These are phyloP conservation scores for Neopestalotiopsis sp. DNA, from an alignment of 2,329 filamentous ascomycete genomes.

Conservation along the genomic window DNA sequence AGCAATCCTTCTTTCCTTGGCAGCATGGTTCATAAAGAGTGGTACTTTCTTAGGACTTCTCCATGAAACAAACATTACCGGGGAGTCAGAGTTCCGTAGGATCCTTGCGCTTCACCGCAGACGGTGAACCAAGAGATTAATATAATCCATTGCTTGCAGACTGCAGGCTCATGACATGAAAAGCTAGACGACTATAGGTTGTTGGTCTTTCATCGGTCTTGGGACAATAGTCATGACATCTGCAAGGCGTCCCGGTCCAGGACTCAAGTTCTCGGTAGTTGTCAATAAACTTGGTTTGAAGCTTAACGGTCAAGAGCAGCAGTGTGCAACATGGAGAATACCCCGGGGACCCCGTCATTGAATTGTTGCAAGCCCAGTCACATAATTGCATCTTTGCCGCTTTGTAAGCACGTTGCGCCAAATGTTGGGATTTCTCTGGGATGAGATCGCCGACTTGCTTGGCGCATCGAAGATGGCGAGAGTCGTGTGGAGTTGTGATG, in stretches of 20 bases:
- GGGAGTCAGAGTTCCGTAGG: neutral
- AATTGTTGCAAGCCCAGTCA: too few species aligned
- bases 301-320: neutral
- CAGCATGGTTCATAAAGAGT: neutral
- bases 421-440: neutral
- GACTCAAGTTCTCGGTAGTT: neutral
- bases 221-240: neutral
- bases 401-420: neutral
- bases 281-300: neutral
- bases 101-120: slow-evolving; percentile 7
- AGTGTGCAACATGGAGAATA: too few species aligned
- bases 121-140: slow-evolving; percentile 10
- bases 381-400: neutral
- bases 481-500: neutral
- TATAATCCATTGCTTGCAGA: neutral
- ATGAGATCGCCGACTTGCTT: neutral
- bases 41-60: neutral
- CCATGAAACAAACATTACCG: neutral
- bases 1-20: neutral
- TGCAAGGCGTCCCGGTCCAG: neutral
- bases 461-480: neutral
- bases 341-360: too few species aligned
- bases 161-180: neutral
- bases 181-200: neutral
- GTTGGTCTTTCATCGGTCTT: neutral